Base-by-base conservation (phyloP, 176 grass and related monocot species). In the Eremochloa ophiuroides region DNA sequence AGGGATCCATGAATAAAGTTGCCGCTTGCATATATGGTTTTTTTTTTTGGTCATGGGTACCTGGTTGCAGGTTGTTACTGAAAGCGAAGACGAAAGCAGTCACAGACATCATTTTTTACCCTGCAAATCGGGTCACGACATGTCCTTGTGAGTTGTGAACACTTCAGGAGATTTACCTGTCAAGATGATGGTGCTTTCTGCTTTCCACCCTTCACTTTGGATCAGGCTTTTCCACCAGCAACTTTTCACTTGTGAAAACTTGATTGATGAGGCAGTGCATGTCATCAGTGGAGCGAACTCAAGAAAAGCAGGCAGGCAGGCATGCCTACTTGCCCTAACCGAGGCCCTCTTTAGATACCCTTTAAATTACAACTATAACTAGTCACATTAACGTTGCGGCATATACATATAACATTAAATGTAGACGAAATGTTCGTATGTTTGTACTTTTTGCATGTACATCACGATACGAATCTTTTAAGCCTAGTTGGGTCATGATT, bases 211-310 rank as follows among this genome's bases (percentile, higher is more conserved):
- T 23, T 29, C 56, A 85, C 83, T 82, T 82, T 40, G 44, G 66
- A 46, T 22, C 35, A 70, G 28, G 12, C 83, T 76, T 87, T 87
- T 87, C 48, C 71, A 62, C 63, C 71, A 11, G 30, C 75, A 60
- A 48, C 75, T 88, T 80, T 82, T 84, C 70, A 69, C 69, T 67
- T 84, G 46, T 46, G 58, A 75, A 66, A 82, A 84, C 81, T 55
- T 38, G 37, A 1, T 77, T 84, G 16, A 88, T 40, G 79, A 82
- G 41, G 64, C 41, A 71, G 71, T 14, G 43, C 22, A 25, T 25
- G 39, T 65, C 27, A 50, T 74, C 56, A 74, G 58, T 74, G 59
- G 56, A 82, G 60, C 71, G 66, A 75, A 28, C 63, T 80, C 44
- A 68, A 6, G 61, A 83, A 66, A 83, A 66, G 59, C 81, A 74